phyloP scores from a whole-genome alignment of 1,284 basidiomycete genomes.

The Cryptococcus sp. region DNA sequence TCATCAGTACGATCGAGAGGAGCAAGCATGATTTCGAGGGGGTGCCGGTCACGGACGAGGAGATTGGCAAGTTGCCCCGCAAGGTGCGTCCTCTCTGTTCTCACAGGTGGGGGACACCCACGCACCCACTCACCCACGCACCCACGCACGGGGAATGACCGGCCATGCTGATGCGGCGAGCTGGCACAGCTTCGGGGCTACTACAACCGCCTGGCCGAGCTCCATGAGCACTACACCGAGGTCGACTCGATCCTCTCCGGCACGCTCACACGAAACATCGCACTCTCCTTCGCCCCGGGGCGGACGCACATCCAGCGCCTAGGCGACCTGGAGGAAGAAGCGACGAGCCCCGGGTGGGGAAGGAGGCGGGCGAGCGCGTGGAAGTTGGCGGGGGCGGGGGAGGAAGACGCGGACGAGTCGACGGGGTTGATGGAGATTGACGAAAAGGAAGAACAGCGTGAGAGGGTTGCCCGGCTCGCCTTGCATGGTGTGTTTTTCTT shows the following conservation, averaged over 20 bases:
- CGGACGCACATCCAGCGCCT: conserved; percentile 14
- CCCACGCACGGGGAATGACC: too few species aligned
- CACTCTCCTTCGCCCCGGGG: conserved; percentile 32
- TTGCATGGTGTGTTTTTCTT: conserved; percentile 33
- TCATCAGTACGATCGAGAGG: conserved; percentile 34
- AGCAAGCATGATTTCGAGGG: conserved; percentile 31
- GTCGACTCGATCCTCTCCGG: conserved; percentile 47
- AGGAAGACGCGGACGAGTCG: conserved; percentile 23
- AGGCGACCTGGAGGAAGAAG: conserved; percentile 18
- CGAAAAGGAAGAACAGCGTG: conserved; percentile 33
- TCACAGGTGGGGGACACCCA: background rate
- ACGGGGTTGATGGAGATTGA: conserved; percentile 22
- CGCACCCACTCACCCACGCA: too few species aligned
- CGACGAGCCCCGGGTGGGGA: background rate
- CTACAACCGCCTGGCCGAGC: conserved; percentile 37
- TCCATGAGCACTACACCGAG: conserved; percentile 44
- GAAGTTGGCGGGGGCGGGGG: conserved; percentile 16
- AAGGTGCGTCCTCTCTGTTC: conserved; percentile 30
- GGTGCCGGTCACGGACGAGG: conserved; percentile 32
- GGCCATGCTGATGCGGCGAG: background rate
- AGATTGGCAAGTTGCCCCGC: conserved; percentile 36
- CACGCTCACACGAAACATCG: conserved; percentile 43
- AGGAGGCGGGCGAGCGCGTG: conserved; percentile 18
- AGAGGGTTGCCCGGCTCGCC: conserved; percentile 38
- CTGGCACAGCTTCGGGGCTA: conserved; percentile 37